Evolutionary conservation across 106 monocot genomes (phyloP).

Genomic region (Allium cepa): DNA sequence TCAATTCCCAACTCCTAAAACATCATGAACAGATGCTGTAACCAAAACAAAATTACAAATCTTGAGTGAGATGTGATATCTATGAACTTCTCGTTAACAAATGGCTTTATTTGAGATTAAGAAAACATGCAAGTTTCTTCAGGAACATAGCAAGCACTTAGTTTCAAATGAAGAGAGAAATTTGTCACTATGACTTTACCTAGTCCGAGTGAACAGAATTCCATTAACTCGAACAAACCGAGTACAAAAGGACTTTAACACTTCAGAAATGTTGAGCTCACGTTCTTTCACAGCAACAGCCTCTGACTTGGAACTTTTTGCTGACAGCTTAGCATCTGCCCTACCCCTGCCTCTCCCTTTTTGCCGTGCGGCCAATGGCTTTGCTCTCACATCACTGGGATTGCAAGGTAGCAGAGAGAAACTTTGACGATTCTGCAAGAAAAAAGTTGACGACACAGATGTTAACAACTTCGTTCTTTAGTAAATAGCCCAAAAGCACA

Average conservation of each 20-base stretch:
- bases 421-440: constrained; percentile 70
- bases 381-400: constrained; percentile 31
- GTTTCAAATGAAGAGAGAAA: neutral
- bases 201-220: constrained; percentile 89
- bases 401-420: constrained; percentile 49
- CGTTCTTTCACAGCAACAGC: constrained; percentile 22
- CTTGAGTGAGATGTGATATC: neutral
- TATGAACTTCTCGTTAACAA: neutral
- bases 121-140: neutral
- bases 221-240: constrained; percentile 92
- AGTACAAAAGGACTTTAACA: constrained; percentile 57
- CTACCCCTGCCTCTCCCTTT: constrained; percentile 58
- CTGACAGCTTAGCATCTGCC: constrained; percentile 31
- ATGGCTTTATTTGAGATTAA: neutral
- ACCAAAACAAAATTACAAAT: neutral
- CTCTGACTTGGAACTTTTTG: constrained; percentile 45
- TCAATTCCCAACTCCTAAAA: too few species aligned
- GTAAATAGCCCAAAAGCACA: too few species aligned
- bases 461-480: too few species aligned
- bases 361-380: constrained; percentile 17
- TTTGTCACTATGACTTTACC: constrained; percentile 26
- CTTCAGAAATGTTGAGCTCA: constrained; percentile 33
- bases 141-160: neutral
- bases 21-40: neutral
- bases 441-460: neutral